phyloP scores from a whole-genome alignment of 352 stramenopile genomes.

The Phytophthora tentaculata region DNA sequence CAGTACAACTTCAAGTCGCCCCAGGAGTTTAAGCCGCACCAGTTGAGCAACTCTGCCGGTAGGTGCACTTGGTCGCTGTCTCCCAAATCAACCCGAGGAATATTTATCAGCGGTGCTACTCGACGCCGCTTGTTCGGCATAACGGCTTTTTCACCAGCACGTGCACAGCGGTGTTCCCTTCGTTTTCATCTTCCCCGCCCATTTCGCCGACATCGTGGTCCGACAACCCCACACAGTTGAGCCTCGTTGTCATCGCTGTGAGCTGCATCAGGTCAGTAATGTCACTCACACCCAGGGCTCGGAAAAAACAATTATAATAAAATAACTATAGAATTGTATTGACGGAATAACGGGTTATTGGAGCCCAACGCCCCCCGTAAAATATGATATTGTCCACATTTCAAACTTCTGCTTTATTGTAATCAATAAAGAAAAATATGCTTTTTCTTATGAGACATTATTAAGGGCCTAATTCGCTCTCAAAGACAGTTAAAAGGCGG shows the following conservation, averaged over 20 bases:
- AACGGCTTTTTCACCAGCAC: neutral
- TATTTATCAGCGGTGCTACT: neutral
- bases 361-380: too few relatives aligned
- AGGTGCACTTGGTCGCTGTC: neutral
- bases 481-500: too few relatives aligned
- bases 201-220: neutral
- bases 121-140: neutral
- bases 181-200: neutral
- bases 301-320: too few relatives aligned
- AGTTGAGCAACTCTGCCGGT: neutral
- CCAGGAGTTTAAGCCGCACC: neutral
- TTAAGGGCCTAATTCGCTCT: too few relatives aligned
- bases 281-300: slow-evolving; percentile 16
- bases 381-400: too few relatives aligned
- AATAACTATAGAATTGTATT: too few relatives aligned
- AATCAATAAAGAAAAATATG: too few relatives aligned
- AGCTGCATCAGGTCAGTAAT: neutral
- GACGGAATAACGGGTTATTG: too few relatives aligned
- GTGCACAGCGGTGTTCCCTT: neutral
- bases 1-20: slow-evolving; percentile 21
- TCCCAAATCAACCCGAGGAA: neutral
- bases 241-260: neutral
- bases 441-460: too few relatives aligned
- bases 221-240: neutral
- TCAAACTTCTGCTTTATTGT: too few relatives aligned